These are phyloP conservation scores for Coffea humblotiana DNA, from an alignment of 305 asterid species.

Conservation along the genomic window DNA sequence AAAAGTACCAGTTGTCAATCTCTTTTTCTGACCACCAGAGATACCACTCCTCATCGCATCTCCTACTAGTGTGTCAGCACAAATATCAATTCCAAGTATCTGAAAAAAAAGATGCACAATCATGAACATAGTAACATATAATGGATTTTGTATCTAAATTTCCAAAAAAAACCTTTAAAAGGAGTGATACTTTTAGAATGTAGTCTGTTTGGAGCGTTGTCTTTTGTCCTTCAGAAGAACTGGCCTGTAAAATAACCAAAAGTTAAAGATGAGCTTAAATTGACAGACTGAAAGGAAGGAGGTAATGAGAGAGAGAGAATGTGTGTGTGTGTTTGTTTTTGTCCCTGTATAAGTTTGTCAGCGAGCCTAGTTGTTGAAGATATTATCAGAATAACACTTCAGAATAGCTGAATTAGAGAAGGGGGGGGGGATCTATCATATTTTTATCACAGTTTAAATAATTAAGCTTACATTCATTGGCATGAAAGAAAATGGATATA, in stretches of 20 bases:
- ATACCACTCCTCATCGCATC: constrained; percentile 76
- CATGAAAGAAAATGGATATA: no score
- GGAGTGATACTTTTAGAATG: neutral
- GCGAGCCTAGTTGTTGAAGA: no score
- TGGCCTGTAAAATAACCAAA: constrained; percentile 41
- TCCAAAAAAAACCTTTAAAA: neutral
- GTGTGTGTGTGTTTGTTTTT: no score
- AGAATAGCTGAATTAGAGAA: no score
- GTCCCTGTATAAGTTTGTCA: no score
- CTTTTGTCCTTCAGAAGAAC: constrained; percentile 67
- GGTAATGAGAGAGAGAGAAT: no score
- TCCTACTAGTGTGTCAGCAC: constrained; percentile 62
- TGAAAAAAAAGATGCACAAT: constrained; percentile 15
- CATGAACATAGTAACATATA: neutral
- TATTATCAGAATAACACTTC: no score
- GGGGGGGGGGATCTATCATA: no score
- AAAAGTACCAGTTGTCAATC: constrained; percentile 59
- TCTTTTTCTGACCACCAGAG: constrained; percentile 80
- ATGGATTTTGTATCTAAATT: neutral
- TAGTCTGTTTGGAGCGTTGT: constrained; percentile 17
- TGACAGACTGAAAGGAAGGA: no score
- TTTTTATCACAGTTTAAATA: no score
- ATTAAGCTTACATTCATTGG: no score
- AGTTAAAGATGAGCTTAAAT: no score
- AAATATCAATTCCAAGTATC: constrained; percentile 78